Evolutionary conservation across 2,329 filamentous ascomycete genomes (phyloP), one percentile per base, ranked within the genome.

Genomic region (Clathrospora elynae): DNA sequence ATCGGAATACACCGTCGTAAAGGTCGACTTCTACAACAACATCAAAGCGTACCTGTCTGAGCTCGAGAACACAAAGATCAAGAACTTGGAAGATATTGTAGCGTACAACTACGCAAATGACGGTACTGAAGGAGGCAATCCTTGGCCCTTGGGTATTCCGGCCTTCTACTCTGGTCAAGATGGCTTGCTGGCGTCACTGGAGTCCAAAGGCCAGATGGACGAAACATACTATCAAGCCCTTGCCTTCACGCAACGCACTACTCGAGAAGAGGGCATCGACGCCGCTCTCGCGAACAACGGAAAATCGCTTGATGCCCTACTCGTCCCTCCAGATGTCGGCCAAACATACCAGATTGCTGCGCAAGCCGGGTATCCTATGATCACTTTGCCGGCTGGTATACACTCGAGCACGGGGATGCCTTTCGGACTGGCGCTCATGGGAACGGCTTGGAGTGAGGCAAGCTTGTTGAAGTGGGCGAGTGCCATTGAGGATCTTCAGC

Each of bases 311-410:
- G 77, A 82, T 42, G 86, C 79, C 2, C 73, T 90, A 2, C 73
- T 91, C 1, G 83, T 88, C 0, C 86, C 86, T 4, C 76, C 85
- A 0, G 82, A 86, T 58, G 83, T 86, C 3, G 86, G 78, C 0
- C 84, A 87, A 64, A 80, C 80, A 3, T 82, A 82, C 49, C 82
- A 88, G 67, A 80, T 88, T 46, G 83, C 85, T 0, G 87, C 87
- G 0, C 85, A 90, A 68, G 87, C 87, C 6, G 86, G 86, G 0
- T 90, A 90, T 60, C 87, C 86, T 0, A 77, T 87, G 61, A 75
- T 90, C 35, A 88, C 86, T 0, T 62, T 90, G 1, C 87, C 87
- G 0, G 83, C 78, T 0, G 83, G 83, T 1, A 71, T 82, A 5
- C 74, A 79, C 51, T 53, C 67, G 1, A 69, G 63, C 5, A 71